These are phyloP conservation scores for Myriosclerotinia duriaeana DNA, from an alignment of 2,329 filamentous ascomycete genomes.

Conservation along the genomic window DNA sequence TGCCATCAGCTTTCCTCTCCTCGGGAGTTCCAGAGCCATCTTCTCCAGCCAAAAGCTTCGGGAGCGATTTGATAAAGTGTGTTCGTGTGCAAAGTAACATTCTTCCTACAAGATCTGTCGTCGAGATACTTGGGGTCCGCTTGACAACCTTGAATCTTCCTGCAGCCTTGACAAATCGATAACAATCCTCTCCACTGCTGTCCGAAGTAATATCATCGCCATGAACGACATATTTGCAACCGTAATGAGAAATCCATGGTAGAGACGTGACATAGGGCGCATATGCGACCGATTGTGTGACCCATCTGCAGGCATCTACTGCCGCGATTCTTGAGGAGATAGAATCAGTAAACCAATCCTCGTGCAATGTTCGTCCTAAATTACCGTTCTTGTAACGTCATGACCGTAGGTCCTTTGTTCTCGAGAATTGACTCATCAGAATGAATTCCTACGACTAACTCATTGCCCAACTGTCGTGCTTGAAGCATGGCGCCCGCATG, in stretches of 20 bases:
- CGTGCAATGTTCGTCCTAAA: slow-evolving; percentile 29
- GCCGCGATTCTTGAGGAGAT: slow-evolving; percentile 66
- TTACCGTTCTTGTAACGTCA: slow-evolving; percentile 85
- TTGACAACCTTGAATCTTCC: slow-evolving; percentile 95
- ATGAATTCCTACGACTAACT: slow-evolving; percentile 90
- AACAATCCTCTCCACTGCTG: slow-evolving; percentile 90
- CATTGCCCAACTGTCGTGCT: slow-evolving; percentile 83
- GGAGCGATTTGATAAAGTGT: slow-evolving; percentile 85
- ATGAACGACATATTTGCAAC: slow-evolving; percentile 93
- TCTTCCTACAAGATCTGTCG: slow-evolving; percentile 94
- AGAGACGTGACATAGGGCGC: slow-evolving; percentile 94
- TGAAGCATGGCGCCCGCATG: slow-evolving; percentile 97
- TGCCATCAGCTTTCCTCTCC: slow-evolving; percentile 63
- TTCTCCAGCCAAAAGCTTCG: slow-evolving; percentile 64
- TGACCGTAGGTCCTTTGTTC: slow-evolving; percentile 97
- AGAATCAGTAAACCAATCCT: slow-evolving; percentile 36
- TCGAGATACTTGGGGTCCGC: slow-evolving; percentile 92
- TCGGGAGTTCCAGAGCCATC: slow-evolving; percentile 70
- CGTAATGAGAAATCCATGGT: slow-evolving; percentile 92
- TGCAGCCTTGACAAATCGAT: slow-evolving; percentile 94
- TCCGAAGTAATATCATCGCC: slow-evolving; percentile 98
- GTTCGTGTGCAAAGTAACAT: slow-evolving; percentile 96
- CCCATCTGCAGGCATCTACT: slow-evolving; percentile 93
- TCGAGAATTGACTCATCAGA: slow-evolving; percentile 93
- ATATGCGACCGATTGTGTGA: slow-evolving; percentile 75